Conservation (phyloP, 2,329 filamentous ascomycete species). For the Penicillium sp. region DNA sequence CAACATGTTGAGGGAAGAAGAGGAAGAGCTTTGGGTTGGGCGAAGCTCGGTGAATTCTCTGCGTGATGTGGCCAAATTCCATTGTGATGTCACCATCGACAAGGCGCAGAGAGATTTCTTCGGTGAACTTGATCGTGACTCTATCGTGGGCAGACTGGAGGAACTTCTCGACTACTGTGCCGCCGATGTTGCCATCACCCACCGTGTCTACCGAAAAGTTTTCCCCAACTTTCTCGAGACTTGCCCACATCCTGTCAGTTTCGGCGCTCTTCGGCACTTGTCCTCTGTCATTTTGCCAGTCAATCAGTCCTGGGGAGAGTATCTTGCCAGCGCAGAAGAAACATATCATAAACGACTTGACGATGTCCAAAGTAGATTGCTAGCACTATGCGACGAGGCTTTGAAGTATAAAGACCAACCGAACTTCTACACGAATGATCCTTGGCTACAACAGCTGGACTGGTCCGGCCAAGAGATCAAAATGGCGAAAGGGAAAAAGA, state of each 20-base stretch:
- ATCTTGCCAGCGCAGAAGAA: slow-evolving; percentile 77
- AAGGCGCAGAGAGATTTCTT: slow-evolving; percentile 86
- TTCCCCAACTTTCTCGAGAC: slow-evolving; percentile 85
- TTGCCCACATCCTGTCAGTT: slow-evolving; percentile 96
- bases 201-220: slow-evolving; percentile 89
- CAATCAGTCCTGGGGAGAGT: slow-evolving; percentile 80
- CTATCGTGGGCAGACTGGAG: slow-evolving; percentile 69
- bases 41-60: slow-evolving; percentile 93
- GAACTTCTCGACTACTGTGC: slow-evolving; percentile 91
- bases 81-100: slow-evolving; percentile 86
- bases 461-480: slow-evolving; percentile 92
- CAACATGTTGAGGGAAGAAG: slow-evolving; percentile 68
- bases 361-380: slow-evolving; percentile 72
- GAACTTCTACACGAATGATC: slow-evolving; percentile 71
- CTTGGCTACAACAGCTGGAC: slow-evolving; percentile 90
- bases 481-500: slow-evolving; percentile 89
- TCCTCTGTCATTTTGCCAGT: slow-evolving; percentile 90
- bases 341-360: slow-evolving; percentile 75
- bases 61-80: slow-evolving; percentile 92
- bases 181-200: slow-evolving; percentile 87
- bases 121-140: slow-evolving; percentile 71
- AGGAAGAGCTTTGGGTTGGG: slow-evolving; percentile 94
- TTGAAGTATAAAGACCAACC: slow-evolving; percentile 68
- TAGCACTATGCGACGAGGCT: slow-evolving; percentile 72
- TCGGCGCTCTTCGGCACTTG: slow-evolving; percentile 88